Base-by-base conservation (phyloP, 1,139 yeast genomes). In the Saccharomyces pastorianus region DNA sequence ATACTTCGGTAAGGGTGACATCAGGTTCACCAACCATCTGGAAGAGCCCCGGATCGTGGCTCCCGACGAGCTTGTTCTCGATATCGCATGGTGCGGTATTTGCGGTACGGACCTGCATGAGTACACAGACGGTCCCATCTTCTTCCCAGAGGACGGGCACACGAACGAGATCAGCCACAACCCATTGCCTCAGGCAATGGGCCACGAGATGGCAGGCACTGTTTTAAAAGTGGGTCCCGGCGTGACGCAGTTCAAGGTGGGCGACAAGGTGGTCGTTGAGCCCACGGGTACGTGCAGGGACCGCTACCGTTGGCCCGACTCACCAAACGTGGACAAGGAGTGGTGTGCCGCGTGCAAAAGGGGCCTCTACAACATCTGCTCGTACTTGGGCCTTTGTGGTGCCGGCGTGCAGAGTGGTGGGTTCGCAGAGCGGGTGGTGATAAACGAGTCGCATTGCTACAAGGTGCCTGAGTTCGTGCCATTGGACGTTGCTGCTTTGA, bases 71-170 rank as follows among this genome's bases (percentile, higher is more conserved):
- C 79, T 82, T 20, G 73, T 80, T 49, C 62, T 81, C 28, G 77
- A 76, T 57, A 72, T 81, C 6, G 74, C 76, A 5, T 80, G 72
- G 68, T 79, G 83, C 61, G 86, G 85, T 28, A 81, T 80, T 49
- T 80, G 85, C 65, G 85, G 85, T 26, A 72, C 82, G 0, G 86
- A 82, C 63, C 64, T 82, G 28, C 83, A 80, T 59, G 84, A 80
- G 61, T 80, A 71, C 58, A 67, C 72, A 46, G 80, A 76, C 31
- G 83, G 81, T 1, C 82, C 84, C 3, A 76, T 77, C 52, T 80
- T 80, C 61, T 79, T 80, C 63, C 67, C 68, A 27, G 58, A 64
- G 23, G 72, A 71, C 23, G 73, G 70, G 4, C 56, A 60, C 27
- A 55, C 56, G 11, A 64, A 69, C 42, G 62, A 59, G 14, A 71